Base-by-base conservation (phyloP, 2,329 filamentous ascomycete species). In the Colletotrichum magnum region DNA sequence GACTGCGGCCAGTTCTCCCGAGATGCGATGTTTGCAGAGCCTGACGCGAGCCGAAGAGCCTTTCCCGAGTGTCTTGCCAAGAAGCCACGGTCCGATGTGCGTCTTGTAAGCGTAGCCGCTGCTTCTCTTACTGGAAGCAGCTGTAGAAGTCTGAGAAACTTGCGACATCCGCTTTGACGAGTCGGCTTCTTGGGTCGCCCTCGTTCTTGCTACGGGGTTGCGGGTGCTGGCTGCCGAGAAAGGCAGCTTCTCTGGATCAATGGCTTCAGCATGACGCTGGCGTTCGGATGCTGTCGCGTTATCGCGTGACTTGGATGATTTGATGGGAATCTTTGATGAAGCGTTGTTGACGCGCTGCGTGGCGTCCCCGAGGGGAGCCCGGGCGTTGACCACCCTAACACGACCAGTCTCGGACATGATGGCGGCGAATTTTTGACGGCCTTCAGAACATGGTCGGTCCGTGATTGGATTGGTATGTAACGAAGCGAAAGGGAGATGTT, bases 51-150 rank as follows among this genome's bases (percentile, higher is more conserved):
- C 95, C 58, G 94, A 97, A 2, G 95, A 94, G 3, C 96, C 96
- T 74, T 94, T 93, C 0, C 96, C 96, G 32, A 99, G 86, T 0
- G 93, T 97, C 78, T 89, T 94, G 6, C 96, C 96, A 4, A 99
- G 84, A 73, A 95, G 91, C 96, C 96, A 99, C 73, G 95, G 95
- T 0, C 96, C 96, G 75, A 99, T 93, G 75, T 94, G 92, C 12
- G 92, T 93, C 81, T 92, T 92, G 72, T 84, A 83, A 28, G 81
- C 82, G 71, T 79, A 71, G 5, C 61, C 80, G 66, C 79, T 81
- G 70, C 80, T 81, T 43, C 79, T 77, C 45, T 79, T 77, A 70
- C 80, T 83, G 12, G 80, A 79, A 0, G 80, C 41, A 24, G 69
- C 66, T 9, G 71, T 79, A 21, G 81, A 83, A 9, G 79, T 77